phyloP scores from a whole-genome alignment of 805 yeast genomes.

The Metschnikowia vanudenii region DNA sequence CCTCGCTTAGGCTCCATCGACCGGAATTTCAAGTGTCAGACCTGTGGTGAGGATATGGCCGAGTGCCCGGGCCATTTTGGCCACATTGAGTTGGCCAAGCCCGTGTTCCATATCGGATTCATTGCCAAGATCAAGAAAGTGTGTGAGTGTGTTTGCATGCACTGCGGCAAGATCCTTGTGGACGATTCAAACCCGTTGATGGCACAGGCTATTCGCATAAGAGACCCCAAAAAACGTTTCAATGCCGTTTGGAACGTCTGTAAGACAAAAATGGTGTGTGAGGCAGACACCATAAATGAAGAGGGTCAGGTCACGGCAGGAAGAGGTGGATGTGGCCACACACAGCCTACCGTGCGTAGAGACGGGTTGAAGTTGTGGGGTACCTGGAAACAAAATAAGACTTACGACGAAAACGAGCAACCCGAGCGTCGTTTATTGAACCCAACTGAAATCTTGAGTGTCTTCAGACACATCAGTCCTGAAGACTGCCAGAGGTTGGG shows the following conservation, averaged over 20 bases:
- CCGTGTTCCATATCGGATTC: conserved; percentile 98
- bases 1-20: conserved; percentile 97
- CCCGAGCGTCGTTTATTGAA: conserved; percentile 88
- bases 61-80: conserved; percentile 99
- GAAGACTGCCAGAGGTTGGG: conserved; percentile 84
- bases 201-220: conserved; percentile 84
- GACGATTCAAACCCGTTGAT: conserved; percentile 81
- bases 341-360: conserved; percentile 92
- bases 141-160: conserved; percentile 97
- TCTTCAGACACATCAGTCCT: conserved; percentile 84
- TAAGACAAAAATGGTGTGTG: conserved; percentile 92
- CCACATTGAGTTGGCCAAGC: conserved; percentile 96
- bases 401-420: conserved; percentile 79
- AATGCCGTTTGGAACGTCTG: conserved; percentile 95
- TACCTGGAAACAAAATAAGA: conserved; percentile 91
- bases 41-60: conserved; percentile 99
- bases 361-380: conserved; percentile 97
- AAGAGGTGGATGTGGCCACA: conserved; percentile 98
- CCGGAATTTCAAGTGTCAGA: conserved; percentile 95
- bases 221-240: conserved; percentile 93
- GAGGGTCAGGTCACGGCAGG: conserved; percentile 50
- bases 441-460: conserved; percentile 86
- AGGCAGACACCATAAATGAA: conserved; percentile 73
- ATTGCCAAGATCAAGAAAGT: conserved; percentile 91
- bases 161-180: conserved; percentile 90